Evolutionary conservation across 345 rosid species (phyloP).

Genomic region (Tarenaya hassleriana): DNA sequence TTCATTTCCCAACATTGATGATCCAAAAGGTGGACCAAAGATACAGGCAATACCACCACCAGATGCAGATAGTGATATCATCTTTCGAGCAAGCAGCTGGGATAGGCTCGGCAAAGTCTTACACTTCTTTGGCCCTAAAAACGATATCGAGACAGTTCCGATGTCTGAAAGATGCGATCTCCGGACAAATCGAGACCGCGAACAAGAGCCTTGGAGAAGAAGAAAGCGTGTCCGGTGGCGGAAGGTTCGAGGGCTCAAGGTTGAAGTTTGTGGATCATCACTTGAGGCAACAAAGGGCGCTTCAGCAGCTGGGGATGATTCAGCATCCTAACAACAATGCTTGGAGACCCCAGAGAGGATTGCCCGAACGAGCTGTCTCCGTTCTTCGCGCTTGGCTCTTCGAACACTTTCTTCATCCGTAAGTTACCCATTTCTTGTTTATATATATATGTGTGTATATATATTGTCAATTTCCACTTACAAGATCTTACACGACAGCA

Average conservation of each 20-base stretch:
- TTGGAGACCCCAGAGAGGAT: constrained; percentile 99
- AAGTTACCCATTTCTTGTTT: constrained; percentile 19
- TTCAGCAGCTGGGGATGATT: constrained; percentile 93
- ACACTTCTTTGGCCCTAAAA: constrained; percentile 78
- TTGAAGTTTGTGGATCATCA: constrained; percentile 92
- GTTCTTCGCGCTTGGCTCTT: constrained; percentile 98
- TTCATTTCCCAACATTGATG: constrained; percentile 13
- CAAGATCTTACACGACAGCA: no score
- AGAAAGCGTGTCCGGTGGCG: constrained; percentile 44
- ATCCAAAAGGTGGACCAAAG: constrained; percentile 82
- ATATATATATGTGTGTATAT: no score
- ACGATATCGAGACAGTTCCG: constrained; percentile 94
- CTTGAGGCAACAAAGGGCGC: constrained; percentile 88
- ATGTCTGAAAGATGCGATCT: constrained; percentile 84
- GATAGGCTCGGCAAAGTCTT: constrained; percentile 77
- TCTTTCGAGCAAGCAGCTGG: constrained; percentile 90
- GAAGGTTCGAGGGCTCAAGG: constrained; percentile 87
- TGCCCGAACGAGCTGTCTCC: constrained; percentile 90
- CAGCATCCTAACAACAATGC: constrained; percentile 74
- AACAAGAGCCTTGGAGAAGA: constrained; percentile 92
- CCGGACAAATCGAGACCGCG: constrained; percentile 73
- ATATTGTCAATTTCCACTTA: no score
- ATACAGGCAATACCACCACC: constrained; percentile 90
- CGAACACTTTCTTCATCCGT: constrained; percentile 99
- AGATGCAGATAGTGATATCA: constrained; percentile 87